Conservation (phyloP, 1,284 basidiomycete genomes). For the Naganishia sp. region DNA sequence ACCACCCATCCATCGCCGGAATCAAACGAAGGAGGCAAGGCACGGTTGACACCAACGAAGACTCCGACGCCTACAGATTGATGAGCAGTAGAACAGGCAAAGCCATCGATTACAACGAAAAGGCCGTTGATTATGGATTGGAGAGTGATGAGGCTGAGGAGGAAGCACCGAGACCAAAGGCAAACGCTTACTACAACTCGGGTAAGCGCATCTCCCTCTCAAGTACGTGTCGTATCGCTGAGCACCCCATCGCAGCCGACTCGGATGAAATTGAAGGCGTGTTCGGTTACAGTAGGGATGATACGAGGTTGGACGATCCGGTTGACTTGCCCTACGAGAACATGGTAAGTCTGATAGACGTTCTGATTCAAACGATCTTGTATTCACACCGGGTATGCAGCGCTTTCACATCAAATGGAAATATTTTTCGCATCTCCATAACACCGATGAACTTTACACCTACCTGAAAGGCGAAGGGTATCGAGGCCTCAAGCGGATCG, state of each 20-base stretch:
- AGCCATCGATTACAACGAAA: constrained; percentile 72
- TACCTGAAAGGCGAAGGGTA: constrained; percentile 77
- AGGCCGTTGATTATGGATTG: constrained; percentile 57
- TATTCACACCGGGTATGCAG: constrained; percentile 53
- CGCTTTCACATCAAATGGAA: constrained; percentile 97
- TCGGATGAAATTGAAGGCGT: constrained; percentile 85
- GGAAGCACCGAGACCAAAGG: constrained; percentile 70
- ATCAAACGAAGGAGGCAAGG: constrained; percentile 39
- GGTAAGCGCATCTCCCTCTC: neutral
- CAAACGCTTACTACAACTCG: constrained; percentile 55
- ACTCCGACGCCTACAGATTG: constrained; percentile 58
- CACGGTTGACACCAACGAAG: constrained; percentile 43
- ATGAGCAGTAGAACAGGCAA: constrained; percentile 77
- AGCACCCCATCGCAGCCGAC: constrained; percentile 3
- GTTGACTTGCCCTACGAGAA: constrained; percentile 82
- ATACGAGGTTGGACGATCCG: constrained; percentile 70
- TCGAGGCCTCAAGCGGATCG: constrained; percentile 92
- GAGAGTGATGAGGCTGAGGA: constrained; percentile 65
- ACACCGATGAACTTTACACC: constrained; percentile 94
- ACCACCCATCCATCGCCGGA: constrained; percentile 49
- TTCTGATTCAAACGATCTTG: constrained; percentile 21
- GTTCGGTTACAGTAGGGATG: constrained; percentile 76
- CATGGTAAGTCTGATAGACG: constrained; percentile 61
- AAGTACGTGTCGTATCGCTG: neutral
- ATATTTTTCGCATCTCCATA: constrained; percentile 87